Evolutionary conservation across 1,284 basidiomycete genomes (phyloP), one percentile per base, ranked within the genome.

Genomic region (Cryptococcus hybrid): DNA sequence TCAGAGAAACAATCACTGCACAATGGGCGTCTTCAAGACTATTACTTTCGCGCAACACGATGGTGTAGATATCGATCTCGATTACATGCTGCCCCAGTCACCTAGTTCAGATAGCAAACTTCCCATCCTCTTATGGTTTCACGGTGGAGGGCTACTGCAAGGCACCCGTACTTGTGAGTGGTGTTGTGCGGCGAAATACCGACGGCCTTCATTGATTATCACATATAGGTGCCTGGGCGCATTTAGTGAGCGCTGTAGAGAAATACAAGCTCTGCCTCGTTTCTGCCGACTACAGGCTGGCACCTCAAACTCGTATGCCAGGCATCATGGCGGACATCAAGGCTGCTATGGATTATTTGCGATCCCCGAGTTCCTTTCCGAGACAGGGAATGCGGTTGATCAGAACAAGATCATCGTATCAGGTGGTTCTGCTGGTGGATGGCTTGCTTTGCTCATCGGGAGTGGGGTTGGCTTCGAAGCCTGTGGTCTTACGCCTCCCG

Each of bases 241-340:
- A 60, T 47, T 37, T 60, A 3, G 12, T 18, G 7, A 43, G 38
- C 48, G 52, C 59, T 13, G 48, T 49, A 1, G 52, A 44, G 37
- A 57, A 57, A 37, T 52, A 60, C 18, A 52, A 52, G 12, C 49
- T 60, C 38, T 60, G 59, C 38, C 30, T 60, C 18, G 56, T 60
- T 8, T 43, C 48, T 7, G 59, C 59, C 4, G 59, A 60, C 55
- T 60, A 60, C 39, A 55, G 55, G 18, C 59, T 67, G 7, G 58
- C 65, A 12, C 59, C 59, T 37, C 59, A 60, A 45, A 60, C 55
- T 13, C 55, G 59, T 18, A 40, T 60, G 36, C 59, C 59, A 4
- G 59, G 52, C 34, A 57, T 60, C 51, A 37, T 60, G 52, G 47
- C 42, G 6, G 55, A 57, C 56, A 12, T 57, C 36, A 48, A 30